phyloP scores from a whole-genome alignment of 1,284 basidiomycete genomes.

The Fistulinella cinereoalba region DNA sequence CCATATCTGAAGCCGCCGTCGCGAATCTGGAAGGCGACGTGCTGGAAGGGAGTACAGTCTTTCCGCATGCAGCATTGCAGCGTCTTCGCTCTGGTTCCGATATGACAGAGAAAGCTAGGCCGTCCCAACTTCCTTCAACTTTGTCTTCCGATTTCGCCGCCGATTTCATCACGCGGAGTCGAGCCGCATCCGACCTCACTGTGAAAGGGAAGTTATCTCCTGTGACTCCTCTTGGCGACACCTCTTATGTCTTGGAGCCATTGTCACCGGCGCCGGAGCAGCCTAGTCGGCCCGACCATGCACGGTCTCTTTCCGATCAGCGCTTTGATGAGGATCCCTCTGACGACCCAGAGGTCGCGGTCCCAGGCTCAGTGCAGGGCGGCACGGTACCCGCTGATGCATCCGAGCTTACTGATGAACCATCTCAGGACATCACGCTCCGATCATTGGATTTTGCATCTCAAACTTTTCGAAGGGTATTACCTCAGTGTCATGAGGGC shows the following conservation, averaged over 20 bases:
- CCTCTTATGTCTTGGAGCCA: not conserved
- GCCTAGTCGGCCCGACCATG: constrained; percentile 9
- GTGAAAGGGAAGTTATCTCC: constrained; percentile 22
- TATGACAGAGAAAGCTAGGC: constrained; percentile 17
- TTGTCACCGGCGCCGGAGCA: constrained; percentile 1
- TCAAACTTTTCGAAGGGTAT: not conserved
- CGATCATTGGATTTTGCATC: not conserved
- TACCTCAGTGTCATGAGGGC: not conserved
- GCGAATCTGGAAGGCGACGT: not conserved
- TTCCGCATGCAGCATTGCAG: constrained; percentile 4
- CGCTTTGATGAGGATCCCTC: constrained; percentile 16
- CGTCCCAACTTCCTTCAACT: constrained; percentile 4
- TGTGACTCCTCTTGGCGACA: not conserved
- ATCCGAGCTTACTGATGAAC: too few species aligned
- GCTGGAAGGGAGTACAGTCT: not conserved
- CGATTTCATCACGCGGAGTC: constrained; percentile 16
- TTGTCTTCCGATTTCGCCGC: not conserved
- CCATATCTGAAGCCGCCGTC: not conserved
- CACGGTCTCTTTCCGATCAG: constrained; percentile 27
- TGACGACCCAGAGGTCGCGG: not conserved
- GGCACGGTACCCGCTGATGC: not conserved
- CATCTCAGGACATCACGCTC: not conserved
- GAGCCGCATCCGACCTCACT: constrained; percentile 32
- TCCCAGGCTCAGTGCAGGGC: not conserved
- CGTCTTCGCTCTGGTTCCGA: constrained; percentile 3